Conservation (phyloP, 2,329 filamentous ascomycete species). For the Aureobasidium vineae region DNA sequence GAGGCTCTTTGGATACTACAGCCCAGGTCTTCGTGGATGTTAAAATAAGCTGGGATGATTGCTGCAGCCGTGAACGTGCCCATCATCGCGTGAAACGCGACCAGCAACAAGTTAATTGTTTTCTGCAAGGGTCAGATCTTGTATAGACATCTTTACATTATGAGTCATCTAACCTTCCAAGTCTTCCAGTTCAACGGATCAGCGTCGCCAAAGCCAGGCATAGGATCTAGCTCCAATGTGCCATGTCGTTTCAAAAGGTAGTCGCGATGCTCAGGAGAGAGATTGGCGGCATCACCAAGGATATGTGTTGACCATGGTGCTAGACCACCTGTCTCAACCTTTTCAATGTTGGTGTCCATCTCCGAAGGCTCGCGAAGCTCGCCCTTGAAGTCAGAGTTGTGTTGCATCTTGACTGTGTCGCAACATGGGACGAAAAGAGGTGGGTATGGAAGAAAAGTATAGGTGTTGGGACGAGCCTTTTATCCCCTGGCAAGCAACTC, state of each 20-base stretch:
- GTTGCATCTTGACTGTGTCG: background rate
- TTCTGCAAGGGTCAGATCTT: conserved; percentile 42
- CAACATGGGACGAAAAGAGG: background rate
- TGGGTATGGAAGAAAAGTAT: background rate
- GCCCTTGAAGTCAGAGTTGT: background rate
- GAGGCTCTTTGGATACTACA: conserved; percentile 50
- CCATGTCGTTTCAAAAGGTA: conserved; percentile 56
- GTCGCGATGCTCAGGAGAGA: conserved; percentile 48
- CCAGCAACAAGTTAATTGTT: conserved; percentile 52
- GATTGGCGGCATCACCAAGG: conserved; percentile 34
- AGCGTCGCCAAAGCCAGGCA: conserved; percentile 51
- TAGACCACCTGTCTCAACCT: conserved; percentile 12
- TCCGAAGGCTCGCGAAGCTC: conserved; percentile 14
- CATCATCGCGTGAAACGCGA: conserved; percentile 54
- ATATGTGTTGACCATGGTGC: conserved; percentile 20
- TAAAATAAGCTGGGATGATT: conserved; percentile 55
- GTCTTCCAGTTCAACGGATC: conserved; percentile 58
- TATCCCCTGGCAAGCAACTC: conserved; percentile 18
- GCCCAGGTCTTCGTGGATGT: conserved; percentile 52
- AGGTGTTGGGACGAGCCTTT: conserved; percentile 4
- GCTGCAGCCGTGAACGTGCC: conserved; percentile 53
- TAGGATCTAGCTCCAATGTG: conserved; percentile 54
- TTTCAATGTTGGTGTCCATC: conserved; percentile 2
- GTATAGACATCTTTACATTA: background rate
- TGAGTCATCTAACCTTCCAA: conserved; percentile 42